These are phyloP conservation scores for Parascedosporium putredinis DNA, from an alignment of 2,329 filamentous ascomycete genomes.

Conservation along the genomic window DNA sequence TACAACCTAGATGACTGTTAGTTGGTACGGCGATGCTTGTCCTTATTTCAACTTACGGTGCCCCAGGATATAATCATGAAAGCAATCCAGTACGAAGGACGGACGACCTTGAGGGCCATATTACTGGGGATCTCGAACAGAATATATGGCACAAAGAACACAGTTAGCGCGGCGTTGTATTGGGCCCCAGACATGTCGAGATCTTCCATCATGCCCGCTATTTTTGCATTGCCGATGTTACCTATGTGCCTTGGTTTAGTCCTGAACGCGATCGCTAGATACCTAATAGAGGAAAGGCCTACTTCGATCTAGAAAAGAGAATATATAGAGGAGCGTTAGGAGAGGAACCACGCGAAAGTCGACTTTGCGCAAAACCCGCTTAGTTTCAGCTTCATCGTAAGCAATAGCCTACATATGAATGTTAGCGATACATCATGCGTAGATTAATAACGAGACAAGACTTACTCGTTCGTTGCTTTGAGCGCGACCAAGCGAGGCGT, in stretches of 20 bases:
- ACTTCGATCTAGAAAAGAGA: neutral
- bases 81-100: slow-evolving; percentile 10
- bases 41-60: too few relatives aligned
- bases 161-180: slow-evolving; percentile 43
- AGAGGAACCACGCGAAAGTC: slow-evolving; percentile 6
- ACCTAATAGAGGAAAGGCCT: neutral
- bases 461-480: neutral
- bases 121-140: slow-evolving; percentile 24
- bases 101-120: slow-evolving; percentile 17
- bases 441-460: neutral
- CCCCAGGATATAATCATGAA: slow-evolving; percentile 10
- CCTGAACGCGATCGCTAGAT: neutral
- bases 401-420: neutral
- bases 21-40: too few relatives aligned
- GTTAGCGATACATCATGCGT: neutral
- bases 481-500: neutral
- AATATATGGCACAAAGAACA: slow-evolving; percentile 55
- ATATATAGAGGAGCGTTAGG: neutral
- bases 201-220: slow-evolving; percentile 26
- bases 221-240: slow-evolving; percentile 44
- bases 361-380: slow-evolving; percentile 9
- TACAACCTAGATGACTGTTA: neutral
- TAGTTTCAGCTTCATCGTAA: slow-evolving; percentile 2
- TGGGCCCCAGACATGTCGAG: slow-evolving; percentile 40
- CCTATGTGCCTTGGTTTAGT: neutral